These are phyloP conservation scores for Lipomyces orientalis DNA, from an alignment of 805 yeast genomes.

Conservation along the genomic window DNA sequence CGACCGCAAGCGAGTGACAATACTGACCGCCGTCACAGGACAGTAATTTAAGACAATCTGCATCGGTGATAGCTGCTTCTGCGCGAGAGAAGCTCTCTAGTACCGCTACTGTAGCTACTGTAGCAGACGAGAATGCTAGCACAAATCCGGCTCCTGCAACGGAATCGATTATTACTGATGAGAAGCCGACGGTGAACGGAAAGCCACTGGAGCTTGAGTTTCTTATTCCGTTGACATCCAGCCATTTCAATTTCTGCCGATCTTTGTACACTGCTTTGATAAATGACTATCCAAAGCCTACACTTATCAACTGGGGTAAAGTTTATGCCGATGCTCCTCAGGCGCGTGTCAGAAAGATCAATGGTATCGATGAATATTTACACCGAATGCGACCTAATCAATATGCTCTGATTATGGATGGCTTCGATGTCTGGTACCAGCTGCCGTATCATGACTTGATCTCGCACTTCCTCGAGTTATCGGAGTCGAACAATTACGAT, in stretches of 20 bases:
- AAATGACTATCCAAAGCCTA: conserved; percentile 34
- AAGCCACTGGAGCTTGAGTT: conserved; percentile 28
- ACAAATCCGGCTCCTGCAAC: neutral
- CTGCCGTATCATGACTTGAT: conserved; percentile 21
- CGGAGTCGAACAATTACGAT: conserved; percentile 6
- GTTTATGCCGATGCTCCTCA: conserved; percentile 8
- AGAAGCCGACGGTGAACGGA: conserved; percentile 12
- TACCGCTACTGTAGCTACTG: neutral
- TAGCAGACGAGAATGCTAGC: conserved; percentile 2
- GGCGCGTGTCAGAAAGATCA: conserved; percentile 33
- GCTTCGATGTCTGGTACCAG: conserved; percentile 37
- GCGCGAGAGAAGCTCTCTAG: neutral
- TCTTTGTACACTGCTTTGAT: conserved; percentile 30
- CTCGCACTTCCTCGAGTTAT: conserved; percentile 23
- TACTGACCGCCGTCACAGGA: conserved; percentile 1
- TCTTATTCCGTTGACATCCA: conserved; percentile 34
- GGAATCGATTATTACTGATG: neutral
- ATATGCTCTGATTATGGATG: conserved; percentile 29
- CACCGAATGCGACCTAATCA: conserved; percentile 22
- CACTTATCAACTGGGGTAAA: conserved; percentile 28
- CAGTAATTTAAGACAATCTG: neutral
- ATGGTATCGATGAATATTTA: conserved; percentile 31
- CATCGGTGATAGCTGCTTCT: neutral
- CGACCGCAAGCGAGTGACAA: neutral
- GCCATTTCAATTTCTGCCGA: conserved; percentile 38